Percentiles rank a stretch among this genome's conserved stretches.
Evolutionary conservation across 1,284 basidiomycete species (phyloP).

Genomic region (Meripilus lineatus): DNA sequence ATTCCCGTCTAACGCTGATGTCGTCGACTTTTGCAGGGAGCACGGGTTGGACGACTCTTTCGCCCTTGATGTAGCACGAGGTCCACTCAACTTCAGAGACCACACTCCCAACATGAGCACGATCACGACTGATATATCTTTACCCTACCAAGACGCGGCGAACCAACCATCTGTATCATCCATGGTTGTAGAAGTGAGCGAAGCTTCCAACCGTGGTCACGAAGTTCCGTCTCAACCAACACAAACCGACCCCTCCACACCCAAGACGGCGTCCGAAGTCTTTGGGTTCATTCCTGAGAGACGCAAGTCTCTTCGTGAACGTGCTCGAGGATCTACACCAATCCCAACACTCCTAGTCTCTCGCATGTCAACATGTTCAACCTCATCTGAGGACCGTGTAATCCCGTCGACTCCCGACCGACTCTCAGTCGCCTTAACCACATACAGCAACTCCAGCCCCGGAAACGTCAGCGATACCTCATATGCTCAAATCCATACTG

Average conservation of each 20-base stretch:
- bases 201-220: conserved; percentile 9
- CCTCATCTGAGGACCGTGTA: conserved; percentile 3
- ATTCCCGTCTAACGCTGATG: too few relatives aligned
- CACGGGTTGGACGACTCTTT: conserved; percentile 35
- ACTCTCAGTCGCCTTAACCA: background rate
- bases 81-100: too few relatives aligned
- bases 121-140: background rate
- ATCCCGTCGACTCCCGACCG: background rate
- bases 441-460: conserved; percentile 3
- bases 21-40: too few relatives aligned
- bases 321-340: conserved; percentile 6
- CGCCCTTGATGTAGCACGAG: too few relatives aligned
- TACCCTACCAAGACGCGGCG: conserved; percentile 30
- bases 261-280: conserved; percentile 54
- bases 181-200: conserved; percentile 65
- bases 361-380: conserved; percentile 5
- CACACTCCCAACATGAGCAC: background rate
- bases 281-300: conserved; percentile 57
- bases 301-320: conserved; percentile 23
- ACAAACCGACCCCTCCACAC: conserved; percentile 43
- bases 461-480: conserved; percentile 5
- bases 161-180: conserved; percentile 56
- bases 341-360: conserved; percentile 1
- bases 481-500: conserved; percentile 7
- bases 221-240: background rate